Base-by-base conservation (phyloP, 495 filamentous ascomycete species). In the Tuber magnatum region DNA sequence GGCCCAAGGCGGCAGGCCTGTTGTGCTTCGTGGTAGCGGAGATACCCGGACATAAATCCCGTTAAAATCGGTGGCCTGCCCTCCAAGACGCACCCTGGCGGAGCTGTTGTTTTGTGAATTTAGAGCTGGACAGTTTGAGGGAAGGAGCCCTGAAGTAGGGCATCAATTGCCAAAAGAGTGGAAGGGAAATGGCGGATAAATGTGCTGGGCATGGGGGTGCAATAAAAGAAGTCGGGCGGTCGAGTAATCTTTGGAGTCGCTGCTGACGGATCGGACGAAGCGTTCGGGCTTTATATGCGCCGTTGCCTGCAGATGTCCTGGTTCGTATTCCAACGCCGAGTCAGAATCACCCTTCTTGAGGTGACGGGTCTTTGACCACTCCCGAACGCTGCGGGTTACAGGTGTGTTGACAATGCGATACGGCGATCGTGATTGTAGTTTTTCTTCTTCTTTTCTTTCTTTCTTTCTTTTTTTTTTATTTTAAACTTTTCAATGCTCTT, bases 231-330 rank as follows among this genome's bases (percentile, higher is more conserved):
- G 28, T 65, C 56, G 56, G 56, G 28, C 56, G 32, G 56, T 65
- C 56, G 56, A 65, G n/a, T 65, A 65, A 65, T 65, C 56, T 65
- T 65, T 65, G 56, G n/a, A 35, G 56, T 32, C 56, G 18, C 56
- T 14, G 56, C 56, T 65, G 56, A 65, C 28, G 32, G 28, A 32
- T 65, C 28, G n/a, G 32, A 65, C n/a, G 5, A 32, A 16, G 28
- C 28, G 32, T 65, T 65, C n/a, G 56, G 56, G 56, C 51, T 61
- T 61, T 61, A 32, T 61, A 48, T 61, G 24, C 51, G 22, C 51
- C 51, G 51, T 32, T 61, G 56, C 28, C n/a, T 1, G 56, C 56
- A 32, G 56, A 65, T 65, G 56, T 18, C 56, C 28, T 18, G 56
- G 56, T 35, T 65, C 56, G 56, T 65, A 32, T 32, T 28, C 28